Percentiles rank a stretch among this genome's conserved stretches.
phyloP scores from a whole-genome alignment of 805 yeast genomes.

The Metschnikowia corniflorae region DNA sequence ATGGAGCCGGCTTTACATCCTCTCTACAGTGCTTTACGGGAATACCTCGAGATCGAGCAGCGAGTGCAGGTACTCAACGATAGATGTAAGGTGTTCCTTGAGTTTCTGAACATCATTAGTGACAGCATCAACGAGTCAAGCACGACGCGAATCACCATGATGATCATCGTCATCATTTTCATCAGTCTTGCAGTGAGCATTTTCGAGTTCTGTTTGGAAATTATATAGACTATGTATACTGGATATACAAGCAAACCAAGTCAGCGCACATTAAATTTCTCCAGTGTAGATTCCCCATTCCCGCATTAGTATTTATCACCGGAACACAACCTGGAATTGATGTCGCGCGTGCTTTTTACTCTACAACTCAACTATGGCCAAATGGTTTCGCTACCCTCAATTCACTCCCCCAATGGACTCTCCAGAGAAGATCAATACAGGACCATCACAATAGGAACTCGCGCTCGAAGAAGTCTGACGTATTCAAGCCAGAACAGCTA shows the following conservation, averaged over 20 bases:
- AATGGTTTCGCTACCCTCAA: conserved; percentile 40
- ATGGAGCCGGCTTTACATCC: conserved; percentile 93
- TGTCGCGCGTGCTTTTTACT: too few relatives aligned
- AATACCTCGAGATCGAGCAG: conserved; percentile 91
- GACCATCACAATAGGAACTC: conserved; percentile 25
- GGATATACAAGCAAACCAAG: not conserved
- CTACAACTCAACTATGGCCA: too few relatives aligned
- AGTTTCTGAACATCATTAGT: conserved; percentile 86
- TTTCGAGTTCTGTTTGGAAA: conserved; percentile 62
- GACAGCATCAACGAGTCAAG: conserved; percentile 93
- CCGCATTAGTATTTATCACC: too few relatives aligned
- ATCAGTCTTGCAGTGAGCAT: conserved; percentile 74
- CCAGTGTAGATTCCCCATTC: too few relatives aligned
- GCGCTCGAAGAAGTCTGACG: not conserved
- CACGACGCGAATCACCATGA: conserved; percentile 87
- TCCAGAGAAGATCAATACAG: conserved; percentile 20
- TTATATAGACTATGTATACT: conserved; percentile 16
- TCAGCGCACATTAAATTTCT: too few relatives aligned
- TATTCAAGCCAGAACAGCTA: not conserved
- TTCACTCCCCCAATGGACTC: conserved; percentile 36
- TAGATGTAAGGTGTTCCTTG: conserved; percentile 88
- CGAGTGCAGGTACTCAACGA: conserved; percentile 92
- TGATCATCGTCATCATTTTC: conserved; percentile 79
- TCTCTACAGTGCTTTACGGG: conserved; percentile 81
- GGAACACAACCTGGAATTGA: too few relatives aligned